Conservation (phyloP, 208 protist species). For the Wallacemonas sp. region DNA sequence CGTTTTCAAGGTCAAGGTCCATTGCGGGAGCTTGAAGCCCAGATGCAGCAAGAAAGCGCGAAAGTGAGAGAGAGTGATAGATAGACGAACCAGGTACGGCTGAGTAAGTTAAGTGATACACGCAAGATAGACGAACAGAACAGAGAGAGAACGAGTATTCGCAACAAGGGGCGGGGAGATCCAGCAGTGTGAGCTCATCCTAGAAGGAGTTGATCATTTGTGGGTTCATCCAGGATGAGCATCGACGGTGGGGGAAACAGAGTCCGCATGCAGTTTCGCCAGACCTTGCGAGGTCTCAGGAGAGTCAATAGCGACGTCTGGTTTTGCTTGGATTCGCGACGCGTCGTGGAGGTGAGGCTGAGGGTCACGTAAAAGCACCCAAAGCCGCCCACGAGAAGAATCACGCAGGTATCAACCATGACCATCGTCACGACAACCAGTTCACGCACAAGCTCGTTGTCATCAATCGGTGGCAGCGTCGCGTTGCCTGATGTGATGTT, state of each 20-base stretch:
- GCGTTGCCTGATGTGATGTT: conserved; percentile 6
- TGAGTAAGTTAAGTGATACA: too few relatives aligned
- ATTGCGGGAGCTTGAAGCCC: too few relatives aligned
- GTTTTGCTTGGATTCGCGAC: conserved; percentile 40
- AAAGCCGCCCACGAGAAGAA: conserved; percentile 60
- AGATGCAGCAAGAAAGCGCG: too few relatives aligned
- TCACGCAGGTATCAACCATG: conserved; percentile 41
- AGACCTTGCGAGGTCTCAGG: conserved; percentile 31
- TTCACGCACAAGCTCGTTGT: conserved; percentile 10
- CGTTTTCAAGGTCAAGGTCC: too few relatives aligned
- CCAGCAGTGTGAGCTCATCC: too few relatives aligned
- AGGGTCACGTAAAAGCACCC: conserved; percentile 58
- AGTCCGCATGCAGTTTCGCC: conserved; percentile 29
- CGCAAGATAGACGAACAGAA: too few relatives aligned
- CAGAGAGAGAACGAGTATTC: too few relatives aligned
- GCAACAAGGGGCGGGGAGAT: too few relatives aligned
- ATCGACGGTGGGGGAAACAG: conserved; percentile 34
- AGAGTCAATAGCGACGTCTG: conserved; percentile 29
- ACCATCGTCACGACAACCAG: conserved; percentile 37
- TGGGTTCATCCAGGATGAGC: conserved; percentile 18
- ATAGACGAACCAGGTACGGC: too few relatives aligned
- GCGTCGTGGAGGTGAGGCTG: conserved; percentile 49
- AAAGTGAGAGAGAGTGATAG: too few relatives aligned
- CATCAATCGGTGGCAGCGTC: neutral
- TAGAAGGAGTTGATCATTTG: too few relatives aligned